These are phyloP conservation scores for Colletotrichum limetticola DNA, from an alignment of 2,329 filamentous ascomycete genomes.

Conservation along the genomic window DNA sequence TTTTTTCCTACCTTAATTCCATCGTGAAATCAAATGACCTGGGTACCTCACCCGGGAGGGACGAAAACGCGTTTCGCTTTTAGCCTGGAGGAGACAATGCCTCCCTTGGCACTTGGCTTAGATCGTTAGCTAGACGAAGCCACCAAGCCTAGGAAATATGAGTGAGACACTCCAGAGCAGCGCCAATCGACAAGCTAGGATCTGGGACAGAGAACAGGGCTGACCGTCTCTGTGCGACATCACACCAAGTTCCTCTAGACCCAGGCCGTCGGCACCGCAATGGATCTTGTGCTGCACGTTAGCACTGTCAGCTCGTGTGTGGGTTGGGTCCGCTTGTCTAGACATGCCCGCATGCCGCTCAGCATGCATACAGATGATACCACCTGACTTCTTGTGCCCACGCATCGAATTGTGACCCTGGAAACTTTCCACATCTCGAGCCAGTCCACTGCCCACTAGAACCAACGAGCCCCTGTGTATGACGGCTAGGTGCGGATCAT, in stretches of 20 bases:
- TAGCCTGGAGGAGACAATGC: background rate
- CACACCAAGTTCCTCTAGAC: slow-evolving; percentile 1
- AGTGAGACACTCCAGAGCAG: slow-evolving; percentile 26
- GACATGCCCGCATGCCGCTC: background rate
- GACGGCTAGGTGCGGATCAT: background rate
- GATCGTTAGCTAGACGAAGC: background rate
- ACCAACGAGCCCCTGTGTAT: background rate
- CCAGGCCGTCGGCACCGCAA: slow-evolving; percentile 22
- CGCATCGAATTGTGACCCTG: background rate
- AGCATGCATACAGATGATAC: background rate
- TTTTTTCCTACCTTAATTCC: background rate
- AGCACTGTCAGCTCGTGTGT: slow-evolving; percentile 12
- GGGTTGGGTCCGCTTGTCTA: background rate
- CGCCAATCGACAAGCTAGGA: slow-evolving; percentile 5
- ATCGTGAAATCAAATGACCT: background rate
- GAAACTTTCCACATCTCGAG: background rate
- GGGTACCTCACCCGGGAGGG: too few species aligned
- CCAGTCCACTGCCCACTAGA: background rate
- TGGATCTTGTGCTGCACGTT: slow-evolving; percentile 25
- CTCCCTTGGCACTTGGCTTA: background rate
- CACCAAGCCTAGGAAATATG: slow-evolving; percentile 2
- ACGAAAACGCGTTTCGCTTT: background rate
- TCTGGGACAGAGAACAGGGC: slow-evolving; percentile 25
- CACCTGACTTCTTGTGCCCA: slow-evolving; percentile 4
- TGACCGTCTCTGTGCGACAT: slow-evolving; percentile 11